Evolutionary conservation across 495 filamentous ascomycete genomes (phyloP).

Genomic region (Penicillium robsamsonii): DNA sequence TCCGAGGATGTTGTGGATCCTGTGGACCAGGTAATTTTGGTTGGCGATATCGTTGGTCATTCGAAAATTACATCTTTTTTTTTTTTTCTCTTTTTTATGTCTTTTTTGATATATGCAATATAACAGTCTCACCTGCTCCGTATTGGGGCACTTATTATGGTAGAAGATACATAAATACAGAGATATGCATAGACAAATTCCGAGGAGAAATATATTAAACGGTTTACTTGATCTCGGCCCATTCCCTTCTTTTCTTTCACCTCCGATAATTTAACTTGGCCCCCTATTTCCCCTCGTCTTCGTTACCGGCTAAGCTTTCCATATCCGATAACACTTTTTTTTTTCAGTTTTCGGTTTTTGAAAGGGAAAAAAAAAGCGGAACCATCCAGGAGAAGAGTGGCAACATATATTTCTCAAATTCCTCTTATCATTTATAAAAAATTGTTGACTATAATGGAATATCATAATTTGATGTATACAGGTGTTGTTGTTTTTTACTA

Average conservation of each 20-base stretch:
- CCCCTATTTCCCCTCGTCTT: conserved; percentile 26
- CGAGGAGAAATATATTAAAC: conserved; percentile 3
- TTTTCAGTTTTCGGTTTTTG: conserved; percentile 7
- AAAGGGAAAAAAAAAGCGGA: conserved; percentile 18
- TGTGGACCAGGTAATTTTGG: conserved; percentile 46
- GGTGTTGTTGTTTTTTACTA: conserved; percentile 20
- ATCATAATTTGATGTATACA: conserved; percentile 4
- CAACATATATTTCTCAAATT: conserved; percentile 8
- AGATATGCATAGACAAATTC: not conserved
- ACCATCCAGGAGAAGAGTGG: conserved; percentile 10
- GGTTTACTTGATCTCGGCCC: conserved; percentile 16
- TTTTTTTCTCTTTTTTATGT: conserved; percentile 1
- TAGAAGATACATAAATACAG: not conserved
- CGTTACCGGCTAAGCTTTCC: conserved; percentile 25
- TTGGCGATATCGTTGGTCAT: conserved; percentile 28
- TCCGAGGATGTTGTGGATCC: conserved; percentile 39
- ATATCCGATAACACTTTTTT: conserved; percentile 15
- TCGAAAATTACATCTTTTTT: conserved; percentile 14
- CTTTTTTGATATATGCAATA: not conserved
- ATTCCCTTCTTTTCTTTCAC: conserved; percentile 27
- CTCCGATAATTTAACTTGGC: conserved; percentile 26
- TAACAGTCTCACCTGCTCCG: too few species aligned
- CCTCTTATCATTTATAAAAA: not conserved
- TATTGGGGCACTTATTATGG: not conserved
- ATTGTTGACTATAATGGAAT: not conserved